A percentile compares a stretch with the other conserved stretches of the same genome.
These are phyloP conservation scores for Sporisorium scitamineum DNA, from an alignment of 1,284 basidiomycete species.

Conservation along the genomic window DNA sequence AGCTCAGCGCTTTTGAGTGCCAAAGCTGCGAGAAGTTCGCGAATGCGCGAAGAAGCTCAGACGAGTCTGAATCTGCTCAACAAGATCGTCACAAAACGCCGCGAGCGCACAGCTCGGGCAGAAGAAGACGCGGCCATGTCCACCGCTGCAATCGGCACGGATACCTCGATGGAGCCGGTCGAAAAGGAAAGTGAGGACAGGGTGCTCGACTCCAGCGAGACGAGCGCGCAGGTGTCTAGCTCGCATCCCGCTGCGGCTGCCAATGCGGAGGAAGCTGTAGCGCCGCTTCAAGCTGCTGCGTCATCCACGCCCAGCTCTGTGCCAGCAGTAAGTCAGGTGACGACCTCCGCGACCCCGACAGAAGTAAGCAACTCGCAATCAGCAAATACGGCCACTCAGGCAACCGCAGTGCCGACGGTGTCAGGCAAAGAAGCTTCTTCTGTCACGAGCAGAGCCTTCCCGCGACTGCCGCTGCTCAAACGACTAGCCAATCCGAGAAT, in stretches of 20 bases:
- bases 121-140: slow-evolving; percentile 2
- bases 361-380: not conserved
- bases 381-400: not conserved
- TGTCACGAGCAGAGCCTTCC: not conserved
- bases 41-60: slow-evolving; percentile 23
- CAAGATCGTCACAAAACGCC: slow-evolving; percentile 28
- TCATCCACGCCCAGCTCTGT: not conserved
- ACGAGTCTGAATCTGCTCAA: slow-evolving; percentile 6
- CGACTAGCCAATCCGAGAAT: slow-evolving; percentile 3
- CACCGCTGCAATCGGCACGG: not conserved
- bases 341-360: not conserved
- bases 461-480: slow-evolving; percentile 19
- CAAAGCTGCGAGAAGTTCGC: slow-evolving; percentile 1
- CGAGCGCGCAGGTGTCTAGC: not conserved
- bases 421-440: not conserved
- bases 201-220: not conserved
- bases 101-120: slow-evolving; percentile 14
- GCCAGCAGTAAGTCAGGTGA: not conserved
- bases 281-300: not conserved
- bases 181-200: not conserved
- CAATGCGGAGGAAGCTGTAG: not conserved
- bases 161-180: not conserved
- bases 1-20: slow-evolving; percentile 8
- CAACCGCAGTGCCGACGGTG: not conserved
- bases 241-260: not conserved